Evolutionary conservation across 768 basidiomycete species (phyloP).

Genomic region (Kwoniella botswanensis): DNA sequence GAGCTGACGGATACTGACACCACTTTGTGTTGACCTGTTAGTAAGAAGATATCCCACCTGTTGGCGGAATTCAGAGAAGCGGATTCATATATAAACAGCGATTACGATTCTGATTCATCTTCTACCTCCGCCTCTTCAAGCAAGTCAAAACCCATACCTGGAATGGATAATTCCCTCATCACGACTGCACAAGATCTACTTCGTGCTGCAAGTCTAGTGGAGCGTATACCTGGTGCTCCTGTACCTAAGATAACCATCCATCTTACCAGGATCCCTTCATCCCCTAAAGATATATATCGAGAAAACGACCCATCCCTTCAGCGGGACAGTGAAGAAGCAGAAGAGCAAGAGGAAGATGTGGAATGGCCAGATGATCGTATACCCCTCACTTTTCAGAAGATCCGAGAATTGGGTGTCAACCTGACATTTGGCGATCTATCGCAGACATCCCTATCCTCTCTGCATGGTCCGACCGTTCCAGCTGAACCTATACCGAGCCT

Average conservation of each 20-base stretch:
- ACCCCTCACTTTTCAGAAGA: conserved; percentile 64
- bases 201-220: conserved; percentile 68
- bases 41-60: conserved; percentile 76
- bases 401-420: conserved; percentile 70
- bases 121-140: background rate
- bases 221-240: conserved; percentile 59
- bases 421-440: conserved; percentile 66
- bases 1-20: background rate
- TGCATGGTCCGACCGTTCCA: conserved; percentile 11
- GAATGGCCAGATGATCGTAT: conserved; percentile 63
- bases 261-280: conserved; percentile 68
- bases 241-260: conserved; percentile 63
- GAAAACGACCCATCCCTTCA: background rate
- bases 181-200: conserved; percentile 71
- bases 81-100: conserved; percentile 75
- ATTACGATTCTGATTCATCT: conserved; percentile 60
- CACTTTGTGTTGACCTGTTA: conserved; percentile 49
- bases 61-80: conserved; percentile 80
- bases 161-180: conserved; percentile 73
- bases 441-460: conserved; percentile 8
- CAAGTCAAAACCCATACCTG: background rate
- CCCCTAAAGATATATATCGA: conserved; percentile 26
- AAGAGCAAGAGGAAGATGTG: background rate
- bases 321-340: background rate
- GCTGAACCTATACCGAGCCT: conserved; percentile 62